Evolutionary conservation across 75 land plant genomes (phyloP), one percentile per base, ranked within the genome.

Genomic region (Sequoia sempervirens): DNA sequence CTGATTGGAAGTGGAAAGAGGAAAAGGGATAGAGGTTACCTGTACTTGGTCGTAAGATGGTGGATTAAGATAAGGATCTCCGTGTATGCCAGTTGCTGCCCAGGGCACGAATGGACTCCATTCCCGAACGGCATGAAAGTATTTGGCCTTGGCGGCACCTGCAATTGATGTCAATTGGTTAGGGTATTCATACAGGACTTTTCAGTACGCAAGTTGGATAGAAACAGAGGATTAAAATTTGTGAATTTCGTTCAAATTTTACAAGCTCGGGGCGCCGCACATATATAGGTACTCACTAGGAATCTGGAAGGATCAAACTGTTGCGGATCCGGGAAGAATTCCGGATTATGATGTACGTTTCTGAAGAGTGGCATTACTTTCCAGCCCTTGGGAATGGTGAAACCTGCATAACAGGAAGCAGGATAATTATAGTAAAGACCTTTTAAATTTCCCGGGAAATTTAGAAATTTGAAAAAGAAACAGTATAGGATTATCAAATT

Each of bases 81-180:
- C 38, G 96, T 87, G 87, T 97, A 93, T 43, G 99, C 99, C 23
- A 97, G 94, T 76, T 96, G 96, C 54, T 91, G 94, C 28, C 99
- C 99, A 15, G 98, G 98, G 75, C 98, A 97, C 11, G 98, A 86
- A 85, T 97, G 98, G 5, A 87, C 89, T 32, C 99, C 99, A 64
- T 81, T 93, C 5, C 99, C 99, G 85, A 97, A 97, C 15, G 99
- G 96, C 87, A 94, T 70, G 72, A 87, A 96, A 2, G 99, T 96
- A 81, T 92, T 93, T 52, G 98, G 99, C 82, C 92, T 96, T 40
- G 98, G 95, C 14, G 96, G 84, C 81, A 82, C 92, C 99, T 89
- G 73, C 66, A 61, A 32, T 12, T 50, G 15, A 50, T 50, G 53
- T 50, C 53, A 50, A 50, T 13, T 50, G 53, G 2, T 50, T 13